Percentiles rank a stretch among this genome's conserved stretches.
Conservation (phyloP, 192 early-diverging fungal species). For the Dimargaris cristalligena region DNA sequence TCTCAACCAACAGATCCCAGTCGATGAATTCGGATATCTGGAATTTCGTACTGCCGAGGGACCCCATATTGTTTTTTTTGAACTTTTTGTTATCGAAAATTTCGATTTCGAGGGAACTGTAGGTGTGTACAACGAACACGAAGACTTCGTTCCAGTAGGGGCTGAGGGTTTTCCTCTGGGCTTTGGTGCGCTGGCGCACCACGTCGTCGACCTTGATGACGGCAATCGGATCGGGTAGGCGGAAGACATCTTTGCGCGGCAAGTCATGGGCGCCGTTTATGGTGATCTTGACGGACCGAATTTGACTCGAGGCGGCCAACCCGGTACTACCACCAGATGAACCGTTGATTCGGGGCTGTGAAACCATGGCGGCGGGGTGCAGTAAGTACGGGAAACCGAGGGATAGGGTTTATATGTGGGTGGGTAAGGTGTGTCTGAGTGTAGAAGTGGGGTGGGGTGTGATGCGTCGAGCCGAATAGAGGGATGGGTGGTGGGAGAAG, state of each 20-base stretch:
- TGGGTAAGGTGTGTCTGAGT: no score
- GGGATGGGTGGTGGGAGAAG: no score
- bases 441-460: no score
- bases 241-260: slow-evolving; percentile 9
- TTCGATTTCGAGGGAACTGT: slow-evolving; percentile 73
- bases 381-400: no score
- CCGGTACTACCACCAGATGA: neutral
- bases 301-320: neutral
- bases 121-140: slow-evolving; percentile 6
- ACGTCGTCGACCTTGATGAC: slow-evolving; percentile 88
- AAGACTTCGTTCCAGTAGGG: slow-evolving; percentile 92
- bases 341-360: no score
- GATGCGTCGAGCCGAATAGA: no score
- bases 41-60: slow-evolving; percentile 77
- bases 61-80: slow-evolving; percentile 80
- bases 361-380: no score
- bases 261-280: neutral
- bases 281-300: slow-evolving; percentile 1
- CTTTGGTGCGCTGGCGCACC: slow-evolving; percentile 83
- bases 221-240: slow-evolving; percentile 90
- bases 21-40: slow-evolving; percentile 70
- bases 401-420: no score
- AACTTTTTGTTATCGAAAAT: slow-evolving; percentile 97
- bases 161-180: slow-evolving; percentile 73
- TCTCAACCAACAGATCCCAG: slow-evolving; percentile 49